Base-by-base conservation (phyloP, 371 early-diverging fungal genomes). In the Mucor velutinosus region DNA sequence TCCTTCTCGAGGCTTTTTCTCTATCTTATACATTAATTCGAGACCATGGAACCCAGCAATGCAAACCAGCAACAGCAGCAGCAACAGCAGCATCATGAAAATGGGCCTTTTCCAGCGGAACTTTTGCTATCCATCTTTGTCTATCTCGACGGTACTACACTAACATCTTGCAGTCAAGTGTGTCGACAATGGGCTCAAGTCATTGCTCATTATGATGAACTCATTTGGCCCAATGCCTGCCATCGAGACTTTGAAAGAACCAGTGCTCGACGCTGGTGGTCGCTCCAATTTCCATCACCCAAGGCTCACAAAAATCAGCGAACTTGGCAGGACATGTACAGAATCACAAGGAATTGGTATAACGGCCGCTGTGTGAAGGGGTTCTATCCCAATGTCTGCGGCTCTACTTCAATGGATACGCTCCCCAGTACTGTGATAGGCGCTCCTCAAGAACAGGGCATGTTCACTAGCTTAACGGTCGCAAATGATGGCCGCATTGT, bases 281-380 rank as follows among this genome's bases (percentile, higher is more conserved):
- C 75, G 11, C 68, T 80, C 23, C 65, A 72, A 23, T 78, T 84
- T 51, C 84, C 81, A 10, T 23, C 12, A 11, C 73, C 60, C 12
- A n/a, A 27, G 4, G 61, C 15, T 7, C 47, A 45, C 35, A 70
- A 15, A n/a, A 39, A 37, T 4, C 49, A 67, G 7, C 41, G 60
- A n/a, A 66, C 63, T 12, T 86, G 86, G 86, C 81, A 80, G 58
- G 83, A 81, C 51, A 76, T 86, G 69, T 87, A 87, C 56, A 76
- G 83, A 15, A 74, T 80, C 53, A 84, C 82, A 3, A 69, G 71
- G n/a, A 85, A 86, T 63, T 87, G 88, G 88, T 81, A 82, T 49
- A 75, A 56, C 2, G 85, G 85, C 1, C 70, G 76, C 35, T 47
- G 47, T 21, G 79, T 79, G 29, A 62, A 64, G 25, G 85, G 77